phyloP scores from a whole-genome alignment of 1,284 basidiomycete species.

The Ceratobasidium sp. region DNA sequence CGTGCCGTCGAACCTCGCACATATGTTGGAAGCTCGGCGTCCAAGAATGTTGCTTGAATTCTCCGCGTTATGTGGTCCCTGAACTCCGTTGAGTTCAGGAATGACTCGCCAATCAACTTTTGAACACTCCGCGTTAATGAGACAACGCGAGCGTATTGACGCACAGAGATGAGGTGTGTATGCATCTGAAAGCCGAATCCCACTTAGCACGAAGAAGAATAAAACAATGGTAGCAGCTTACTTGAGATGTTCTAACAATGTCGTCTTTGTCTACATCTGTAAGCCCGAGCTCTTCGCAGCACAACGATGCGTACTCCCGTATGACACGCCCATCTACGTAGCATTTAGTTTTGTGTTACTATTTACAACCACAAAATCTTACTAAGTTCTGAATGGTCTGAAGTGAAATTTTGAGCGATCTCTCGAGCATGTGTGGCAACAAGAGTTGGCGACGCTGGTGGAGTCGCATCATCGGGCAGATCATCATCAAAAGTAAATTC shows the following conservation, averaged over 20 bases:
- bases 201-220: neutral
- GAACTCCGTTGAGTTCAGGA: constrained; percentile 15
- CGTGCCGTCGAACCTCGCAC: constrained; percentile 15
- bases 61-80: constrained; percentile 23
- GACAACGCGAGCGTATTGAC: constrained; percentile 18
- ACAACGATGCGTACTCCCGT: constrained; percentile 26
- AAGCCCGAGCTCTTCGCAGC: constrained; percentile 24
- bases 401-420: neutral
- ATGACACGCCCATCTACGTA: neutral
- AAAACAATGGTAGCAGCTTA: neutral
- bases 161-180: constrained; percentile 8
- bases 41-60: constrained; percentile 23
- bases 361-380: neutral
- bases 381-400: neutral
- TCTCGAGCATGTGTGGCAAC: constrained; percentile 12
- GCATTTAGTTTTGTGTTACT: neutral
- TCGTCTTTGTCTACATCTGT: constrained; percentile 16
- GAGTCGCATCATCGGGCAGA: neutral
- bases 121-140: constrained; percentile 5
- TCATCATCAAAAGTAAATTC: neutral
- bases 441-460: constrained; percentile 10
- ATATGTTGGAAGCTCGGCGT: constrained; percentile 5
- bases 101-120: constrained; percentile 11
- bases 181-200: constrained; percentile 15
- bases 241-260: constrained; percentile 6